phyloP scores from a whole-genome alignment of 441 rosid genomes.

The Viola pubescens region DNA sequence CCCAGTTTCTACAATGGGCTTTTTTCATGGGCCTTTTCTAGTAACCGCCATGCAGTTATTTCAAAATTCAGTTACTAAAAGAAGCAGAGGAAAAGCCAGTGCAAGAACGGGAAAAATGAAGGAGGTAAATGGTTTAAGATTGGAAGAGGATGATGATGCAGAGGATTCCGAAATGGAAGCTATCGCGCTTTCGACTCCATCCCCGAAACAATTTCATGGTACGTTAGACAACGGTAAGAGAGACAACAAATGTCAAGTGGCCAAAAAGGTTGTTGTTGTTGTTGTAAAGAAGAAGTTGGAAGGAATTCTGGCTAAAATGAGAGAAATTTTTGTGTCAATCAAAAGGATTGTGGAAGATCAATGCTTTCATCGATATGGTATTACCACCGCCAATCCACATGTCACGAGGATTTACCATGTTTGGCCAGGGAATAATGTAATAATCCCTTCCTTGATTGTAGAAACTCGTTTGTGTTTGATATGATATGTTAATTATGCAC shows the following conservation, averaged over 20 bases:
- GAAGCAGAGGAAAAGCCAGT: not conserved
- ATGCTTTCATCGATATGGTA: conserved; percentile 17
- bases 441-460: not conserved
- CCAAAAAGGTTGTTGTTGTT: not conserved
- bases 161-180: conserved; percentile 11
- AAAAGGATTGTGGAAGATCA: conserved; percentile 15
- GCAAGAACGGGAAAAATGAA: not conserved
- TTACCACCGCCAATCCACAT: conserved; percentile 13
- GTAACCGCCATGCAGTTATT: not conserved
- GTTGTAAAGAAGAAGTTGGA: not conserved
- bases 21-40: no score
- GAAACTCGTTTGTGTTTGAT: not conserved
- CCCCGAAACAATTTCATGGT: not conserved
- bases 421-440: conserved; percentile 40
- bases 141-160: not conserved
- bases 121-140: not conserved
- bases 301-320: not conserved
- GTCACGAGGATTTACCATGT: conserved; percentile 26
- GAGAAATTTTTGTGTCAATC: conserved; percentile 2
- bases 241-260: not conserved
- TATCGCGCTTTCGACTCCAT: conserved; percentile 13
- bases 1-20: no score
- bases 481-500: not conserved
- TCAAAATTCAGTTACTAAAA: not conserved
- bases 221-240: not conserved